Evolutionary conservation across 345 rosid genomes (phyloP).

Genomic region (Citrus reticulata): DNA sequence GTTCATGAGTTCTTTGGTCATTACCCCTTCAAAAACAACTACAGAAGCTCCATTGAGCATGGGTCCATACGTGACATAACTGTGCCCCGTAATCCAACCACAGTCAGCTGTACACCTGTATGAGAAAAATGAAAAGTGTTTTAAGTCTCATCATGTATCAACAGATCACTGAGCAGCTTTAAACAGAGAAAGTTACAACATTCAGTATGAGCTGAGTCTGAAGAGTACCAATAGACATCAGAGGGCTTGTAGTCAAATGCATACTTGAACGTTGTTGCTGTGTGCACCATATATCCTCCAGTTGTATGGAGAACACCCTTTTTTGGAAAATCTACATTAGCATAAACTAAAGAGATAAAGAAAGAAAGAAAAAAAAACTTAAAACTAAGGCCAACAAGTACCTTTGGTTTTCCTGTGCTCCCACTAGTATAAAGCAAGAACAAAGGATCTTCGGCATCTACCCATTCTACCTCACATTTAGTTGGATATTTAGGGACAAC

Average conservation of each 20-base stretch:
- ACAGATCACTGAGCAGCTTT: background rate
- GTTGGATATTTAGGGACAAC: conserved; percentile 75
- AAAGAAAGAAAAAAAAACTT: conserved; percentile 11
- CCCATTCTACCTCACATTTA: conserved; percentile 90
- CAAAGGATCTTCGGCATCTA: conserved; percentile 98
- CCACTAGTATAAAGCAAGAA: conserved; percentile 97
- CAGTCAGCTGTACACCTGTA: conserved; percentile 99
- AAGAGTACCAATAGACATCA: conserved; percentile 82
- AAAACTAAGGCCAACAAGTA: conserved; percentile 17
- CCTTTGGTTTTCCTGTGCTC: conserved; percentile 99
- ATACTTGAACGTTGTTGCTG: conserved; percentile 95
- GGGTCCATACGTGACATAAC: conserved; percentile 98
- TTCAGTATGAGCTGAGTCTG: conserved; percentile 5
- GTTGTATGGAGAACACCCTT: conserved; percentile 98
- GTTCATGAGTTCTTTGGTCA: background rate
- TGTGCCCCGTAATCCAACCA: conserved; percentile 99
- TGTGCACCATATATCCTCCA: conserved; percentile 96
- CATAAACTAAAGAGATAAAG: conserved; percentile 7
- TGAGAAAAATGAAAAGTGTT: conserved; percentile 7
- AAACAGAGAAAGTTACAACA: conserved; percentile 12
- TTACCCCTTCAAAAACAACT: conserved; percentile 95
- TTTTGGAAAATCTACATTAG: conserved; percentile 20
- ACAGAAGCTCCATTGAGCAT: conserved; percentile 89
- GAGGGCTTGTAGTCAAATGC: conserved; percentile 94
- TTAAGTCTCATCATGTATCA: background rate